A percentile compares a stretch with the other conserved stretches of the same genome.
Evolutionary conservation across 495 filamentous ascomycete species (phyloP).

Genomic region (Annulohypoxylon nitens): DNA sequence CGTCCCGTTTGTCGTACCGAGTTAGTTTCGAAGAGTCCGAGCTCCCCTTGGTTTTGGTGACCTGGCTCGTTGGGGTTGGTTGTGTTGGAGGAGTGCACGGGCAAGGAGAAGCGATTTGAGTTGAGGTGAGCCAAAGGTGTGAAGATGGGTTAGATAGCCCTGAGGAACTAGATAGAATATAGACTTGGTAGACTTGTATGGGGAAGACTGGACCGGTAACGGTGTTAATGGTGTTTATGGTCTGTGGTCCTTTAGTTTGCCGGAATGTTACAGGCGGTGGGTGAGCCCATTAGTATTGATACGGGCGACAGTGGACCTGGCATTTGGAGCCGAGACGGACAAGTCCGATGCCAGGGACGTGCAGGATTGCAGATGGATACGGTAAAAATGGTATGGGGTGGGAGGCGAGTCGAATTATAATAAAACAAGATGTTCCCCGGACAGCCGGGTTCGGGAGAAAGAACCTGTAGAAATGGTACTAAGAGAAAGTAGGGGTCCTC

Average conservation of each 20-base stretch:
- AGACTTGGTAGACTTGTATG: background rate
- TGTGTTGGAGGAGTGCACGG: slow-evolving; percentile 1
- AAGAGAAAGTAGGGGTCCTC: slow-evolving; percentile 18
- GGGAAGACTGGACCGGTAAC: slow-evolving; percentile 8
- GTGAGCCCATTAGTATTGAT: slow-evolving; percentile 35
- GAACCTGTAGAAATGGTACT: slow-evolving; percentile 6
- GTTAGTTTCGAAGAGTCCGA: slow-evolving; percentile 44
- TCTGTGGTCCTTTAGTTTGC: slow-evolving; percentile 23
- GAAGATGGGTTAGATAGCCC: background rate
- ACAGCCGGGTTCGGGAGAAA: slow-evolving; percentile 24
- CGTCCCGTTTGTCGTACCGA: slow-evolving; percentile 43
- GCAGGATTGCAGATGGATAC: slow-evolving; percentile 19
- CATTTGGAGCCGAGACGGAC: slow-evolving; percentile 38
- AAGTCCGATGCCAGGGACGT: slow-evolving; percentile 31
- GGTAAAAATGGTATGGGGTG: background rate
- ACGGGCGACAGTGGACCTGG: slow-evolving; percentile 36
- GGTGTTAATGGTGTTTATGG: slow-evolving; percentile 21
- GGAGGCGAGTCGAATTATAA: slow-evolving; percentile 28
- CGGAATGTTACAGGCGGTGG: slow-evolving; percentile 42
- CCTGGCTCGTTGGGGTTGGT: slow-evolving; percentile 34
- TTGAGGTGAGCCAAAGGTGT: background rate
- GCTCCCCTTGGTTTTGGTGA: slow-evolving; percentile 25
- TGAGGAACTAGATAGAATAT: too few relatives aligned
- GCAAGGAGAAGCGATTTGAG: background rate
- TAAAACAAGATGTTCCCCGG: slow-evolving; percentile 29